Evolutionary conservation across 495 filamentous ascomycete genomes (phyloP), one percentile per base, ranked within the genome.

Genomic region (Daldinia childiae): DNA sequence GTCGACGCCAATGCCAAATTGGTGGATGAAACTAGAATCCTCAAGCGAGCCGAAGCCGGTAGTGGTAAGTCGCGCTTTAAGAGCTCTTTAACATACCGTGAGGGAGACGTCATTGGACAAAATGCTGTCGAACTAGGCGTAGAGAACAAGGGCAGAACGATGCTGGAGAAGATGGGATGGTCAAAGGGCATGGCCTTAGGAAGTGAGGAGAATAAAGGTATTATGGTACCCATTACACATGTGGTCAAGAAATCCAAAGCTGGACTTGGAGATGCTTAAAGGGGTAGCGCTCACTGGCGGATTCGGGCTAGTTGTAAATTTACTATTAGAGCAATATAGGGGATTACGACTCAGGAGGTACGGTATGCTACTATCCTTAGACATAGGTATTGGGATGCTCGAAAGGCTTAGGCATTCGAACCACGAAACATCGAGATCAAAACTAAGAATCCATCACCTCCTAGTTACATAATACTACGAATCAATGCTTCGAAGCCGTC

Each of bases 111-210:
- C 48, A 94, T 98, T 19, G 95, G 95, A 45, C 92, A 86, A 11
- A 86, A 87, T 34, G 95, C 94, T 0, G 90, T 92, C 2, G 95
- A 97, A 78, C 83, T 99, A 27, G 92, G 93, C 1, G 83, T 80
- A 3, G 93, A 92, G 54, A 99, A 97, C 67, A 90, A 86, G 71
- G 95, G 95, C 21, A 86, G 93, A 48, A 89, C 88, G 3, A 93
- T 99, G 91, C 77, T 99, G 59, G 94, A 97, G 79, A 98, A 95
- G 81, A 98, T 98, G 95, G 95, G 95, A 17, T 99, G 96, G 93
- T 91, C 85, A 66, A 90, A 87, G 51, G 95, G 95, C 4, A 98
- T 90, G 79, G 91, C 90, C 6, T 84, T 99, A n/a, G 95, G 95
- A 45, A 86, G 91, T 4, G 73, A 84, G 9, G 90, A 95, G 65